Evolutionary conservation across 208 protist species (phyloP), one percentile per base, ranked within the genome.

Genomic region (Trypanosomatidae sp.): DNA sequence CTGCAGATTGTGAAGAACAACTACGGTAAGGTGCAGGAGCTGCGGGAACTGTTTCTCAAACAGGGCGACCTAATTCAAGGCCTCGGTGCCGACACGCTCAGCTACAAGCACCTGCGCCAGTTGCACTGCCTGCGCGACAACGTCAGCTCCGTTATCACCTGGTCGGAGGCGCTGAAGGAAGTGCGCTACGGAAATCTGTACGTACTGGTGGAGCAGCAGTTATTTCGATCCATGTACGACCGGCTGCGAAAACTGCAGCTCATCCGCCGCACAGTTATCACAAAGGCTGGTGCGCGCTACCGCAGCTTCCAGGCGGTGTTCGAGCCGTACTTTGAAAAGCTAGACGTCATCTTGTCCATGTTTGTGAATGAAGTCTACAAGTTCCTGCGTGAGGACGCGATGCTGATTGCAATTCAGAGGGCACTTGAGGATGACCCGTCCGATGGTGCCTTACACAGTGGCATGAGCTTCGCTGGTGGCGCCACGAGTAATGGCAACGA

Each of bases 251-350:
- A 82, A 41, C 77, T 95, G 67, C 92, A 95, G 78, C 66, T 69
- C 2, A 95, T 97, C 69, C 89, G 92, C 28, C 70, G 72, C 33
- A 91, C 90, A 13, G 87, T 97, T 28, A 88, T 88, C 71, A 81
- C 81, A 17, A 89, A 88, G 64, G 81, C 87, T 33, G 84, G 81
- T 3, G 74, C 75, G 19, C 75, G 90, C 62, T 91, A 90, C 68
- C 77, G 74, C 22, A 87, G 71, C 60, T 95, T 87, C 65, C 79
- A 92, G 62, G 69, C 77, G 65, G 80, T 91, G n/a, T 97, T 95
- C 69, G 87, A 94, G 60, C 92, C 92, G 13, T 97, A 94, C 80
- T 97, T 97, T 83, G 80, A 88, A 7, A 97, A 97, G 76, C 83
- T 95, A 0, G 89, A 97, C 62, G 79, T 82, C 0, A 86, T 95